phyloP scores from a whole-genome alignment of 1,284 basidiomycete genomes.

The Heterobasidion occidentale region DNA sequence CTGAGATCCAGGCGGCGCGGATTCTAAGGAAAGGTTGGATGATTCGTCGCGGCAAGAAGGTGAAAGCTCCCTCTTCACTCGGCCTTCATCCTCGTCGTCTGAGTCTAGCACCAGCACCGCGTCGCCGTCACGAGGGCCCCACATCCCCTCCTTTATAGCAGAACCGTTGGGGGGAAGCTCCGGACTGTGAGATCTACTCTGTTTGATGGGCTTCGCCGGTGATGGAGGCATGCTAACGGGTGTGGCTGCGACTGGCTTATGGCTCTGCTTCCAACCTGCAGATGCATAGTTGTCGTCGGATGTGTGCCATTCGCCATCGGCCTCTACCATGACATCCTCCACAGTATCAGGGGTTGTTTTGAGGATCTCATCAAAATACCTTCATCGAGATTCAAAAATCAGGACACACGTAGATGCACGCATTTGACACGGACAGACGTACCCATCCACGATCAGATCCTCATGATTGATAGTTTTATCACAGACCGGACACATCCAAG shows the following conservation, averaged over 20 bases:
- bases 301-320: constrained; percentile 94
- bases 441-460: constrained; percentile 91
- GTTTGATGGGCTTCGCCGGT: constrained; percentile 15
- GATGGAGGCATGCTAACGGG: constrained; percentile 15
- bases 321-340: constrained; percentile 91
- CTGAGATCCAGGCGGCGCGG: constrained; percentile 15
- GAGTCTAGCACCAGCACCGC: constrained; percentile 75
- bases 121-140: constrained; percentile 37
- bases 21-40: constrained; percentile 1
- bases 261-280: constrained; percentile 52
- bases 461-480: constrained; percentile 72
- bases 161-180: constrained; percentile 3
- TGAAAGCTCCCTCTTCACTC: constrained; percentile 66
- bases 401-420: constrained; percentile 2
- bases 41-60: constrained; percentile 32
- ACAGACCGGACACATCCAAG: constrained; percentile 96
- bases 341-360: constrained; percentile 68
- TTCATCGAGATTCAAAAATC: constrained; percentile 19
- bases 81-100: constrained; percentile 64
- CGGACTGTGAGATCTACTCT: constrained; percentile 7
- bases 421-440: constrained; percentile 22
- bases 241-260: constrained; percentile 25
- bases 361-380: constrained; percentile 82
- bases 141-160: constrained; percentile 28
- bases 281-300: constrained; percentile 81